Evolutionary conservation across 495 filamentous ascomycete species (phyloP), one percentile per base, ranked within the genome.

Genomic region (Cladorrhinum samala): DNA sequence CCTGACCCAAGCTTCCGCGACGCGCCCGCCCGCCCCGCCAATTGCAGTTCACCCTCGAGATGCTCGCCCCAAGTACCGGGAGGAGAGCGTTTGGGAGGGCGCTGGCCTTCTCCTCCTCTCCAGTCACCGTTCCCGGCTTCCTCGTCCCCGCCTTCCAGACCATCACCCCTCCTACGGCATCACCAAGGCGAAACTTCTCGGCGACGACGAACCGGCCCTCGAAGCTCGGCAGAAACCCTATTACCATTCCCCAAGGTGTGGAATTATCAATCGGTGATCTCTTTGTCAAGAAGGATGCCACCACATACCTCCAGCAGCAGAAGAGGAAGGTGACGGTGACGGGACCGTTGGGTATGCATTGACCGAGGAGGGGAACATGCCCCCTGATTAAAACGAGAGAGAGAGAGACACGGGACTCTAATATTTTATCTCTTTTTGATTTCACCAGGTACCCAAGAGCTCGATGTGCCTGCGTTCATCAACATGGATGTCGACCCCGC

Each of bases 211-310:
- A 60, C 64, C 70, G 73, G 49, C 73, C 73, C 51, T 96, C 92
- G 46, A 89, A 95, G 73, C 84, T 96, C 53, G 92, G 92, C 59
- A 76, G 80, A 58, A 85, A 87, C 40, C 79, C 90, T 25, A 78
- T 98, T 57, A 84, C 88, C 43, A 77, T 96, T 3, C 93, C 93
- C 2, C 83, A 86, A 0, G 87, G 89, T 56, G 91, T 96, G 27
- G 82, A 83, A 25, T 74, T 97, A 53, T 68, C 81, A 27, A 72
- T 87, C 39, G 75, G 86, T 45, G 77, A 84, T 38, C 81, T 83
- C 6, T 74, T 66, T 36, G 59, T 66, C 4, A 76, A 69, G 61
- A 81, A 77, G 49, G 77, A 76, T 9, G 63, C 67, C 19, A 75
- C 78, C 38, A 78, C 67, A 9, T 77, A 76, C n/a, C 63, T 71